Conservation (phyloP, 768 basidiomycete species). For the Ephemerocybe angulata region DNA sequence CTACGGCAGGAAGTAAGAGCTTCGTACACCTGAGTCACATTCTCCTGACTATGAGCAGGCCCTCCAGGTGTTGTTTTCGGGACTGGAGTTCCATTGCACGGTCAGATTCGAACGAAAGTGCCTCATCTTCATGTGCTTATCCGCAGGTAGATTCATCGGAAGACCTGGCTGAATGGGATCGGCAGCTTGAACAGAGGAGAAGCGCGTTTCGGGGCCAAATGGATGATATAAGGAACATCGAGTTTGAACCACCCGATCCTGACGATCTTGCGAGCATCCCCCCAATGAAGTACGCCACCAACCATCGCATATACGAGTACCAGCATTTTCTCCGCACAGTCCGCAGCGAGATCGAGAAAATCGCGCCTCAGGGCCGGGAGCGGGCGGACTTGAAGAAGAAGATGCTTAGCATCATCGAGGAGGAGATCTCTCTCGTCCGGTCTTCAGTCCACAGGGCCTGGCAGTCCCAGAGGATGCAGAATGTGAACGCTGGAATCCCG, state of each 20-base stretch:
- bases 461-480: not conserved
- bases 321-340: not conserved
- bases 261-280: not conserved
- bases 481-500: not conserved
- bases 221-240: not conserved
- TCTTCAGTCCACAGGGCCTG: not conserved
- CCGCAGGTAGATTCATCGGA: not conserved
- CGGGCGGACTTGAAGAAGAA: not conserved
- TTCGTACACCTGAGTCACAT: too few relatives aligned
- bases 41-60: too few relatives aligned
- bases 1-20: too few relatives aligned
- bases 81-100: too few relatives aligned
- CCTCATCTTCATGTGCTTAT: too few relatives aligned
- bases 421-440: not conserved
- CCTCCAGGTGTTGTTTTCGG: too few relatives aligned
- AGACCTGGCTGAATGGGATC: not conserved
- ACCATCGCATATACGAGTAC: not conserved
- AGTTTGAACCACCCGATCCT: not conserved
- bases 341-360: not conserved
- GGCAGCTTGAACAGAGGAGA: not conserved
- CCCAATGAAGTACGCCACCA: not conserved
- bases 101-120: too few relatives aligned
- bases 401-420: not conserved
- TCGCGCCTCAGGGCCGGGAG: not conserved
- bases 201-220: not conserved